Base-by-base conservation (phyloP, 225 moss, liverwort and hornwort genomes). In the Neckera pumila region DNA sequence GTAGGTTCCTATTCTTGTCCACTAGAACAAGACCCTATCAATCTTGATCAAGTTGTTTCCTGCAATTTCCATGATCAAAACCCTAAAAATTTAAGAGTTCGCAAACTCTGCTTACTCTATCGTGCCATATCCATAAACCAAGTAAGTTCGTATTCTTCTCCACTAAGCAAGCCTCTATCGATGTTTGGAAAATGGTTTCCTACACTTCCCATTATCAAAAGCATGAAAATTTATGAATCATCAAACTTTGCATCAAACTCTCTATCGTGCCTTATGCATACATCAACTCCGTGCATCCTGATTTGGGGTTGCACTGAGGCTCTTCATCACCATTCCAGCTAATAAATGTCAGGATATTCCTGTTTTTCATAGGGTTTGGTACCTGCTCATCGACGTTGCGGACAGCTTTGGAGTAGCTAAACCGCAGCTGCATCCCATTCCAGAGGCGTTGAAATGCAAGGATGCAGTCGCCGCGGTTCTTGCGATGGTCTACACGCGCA, bases 401-500 rank as follows among this genome's bases (percentile, higher is more conserved):
- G 57, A 96, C 94, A 26, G 95, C 96, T 89, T 93, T 99, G 21
- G 87, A 87, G 87, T 95, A 92, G 90, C 96, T 99, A 79, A 93
- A 96, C 65, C 89, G 94, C 67, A 99, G 93, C 87, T 94, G 92
- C 96, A 99, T 94, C 40, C 98, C 96, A 54, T 93, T 92, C 98
- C 98, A 99, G 54, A 95, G 85, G 43, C 88, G 92, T n/a, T 94
- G 94, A 72, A 99, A 99, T n/a, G 89, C 96, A n/a, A 92, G 79
- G 79, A 99, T 96, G 92, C 98, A 99, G 85, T 97, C 95, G 17
- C 98, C 98, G 25, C 98, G 91, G 90, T 96, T 91, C 90, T 96
- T 95, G 10, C 94, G 92, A 87, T 99, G 96, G 45, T 86, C 91
- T 61, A 60, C 87, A 88, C 96, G 94, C 72, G 91, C 90, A 92